Base-by-base conservation (phyloP, 371 early-diverging fungal species). In the Mortierella sp. region DNA sequence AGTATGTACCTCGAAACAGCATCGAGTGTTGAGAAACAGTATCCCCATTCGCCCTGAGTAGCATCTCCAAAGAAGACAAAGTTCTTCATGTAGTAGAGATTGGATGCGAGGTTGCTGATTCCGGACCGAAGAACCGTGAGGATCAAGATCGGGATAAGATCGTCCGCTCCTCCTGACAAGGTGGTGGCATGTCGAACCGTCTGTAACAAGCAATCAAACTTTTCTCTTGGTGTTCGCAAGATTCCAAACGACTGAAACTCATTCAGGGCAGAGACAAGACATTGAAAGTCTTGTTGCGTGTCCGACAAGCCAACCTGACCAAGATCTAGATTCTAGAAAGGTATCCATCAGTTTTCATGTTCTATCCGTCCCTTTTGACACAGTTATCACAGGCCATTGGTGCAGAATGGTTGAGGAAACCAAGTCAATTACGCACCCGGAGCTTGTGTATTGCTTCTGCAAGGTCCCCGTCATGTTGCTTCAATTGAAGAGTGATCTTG, bases 41-140 rank as follows among this genome's bases (percentile, higher is more conserved):
- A 87, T 6, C 86, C 87, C 44, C 81, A 81, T 51, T 76, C 71
- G n/a, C 87, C 87, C 13, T 60, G 54, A 0, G 67, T 54, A 1
- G 83, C 49, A 43, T 84, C 78, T 34, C 71, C 63, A 47, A 84
- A 81, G 34, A 85, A 81, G 1, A 82, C 76, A 60, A 81, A 87
- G 41, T 87, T 83, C 74, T 82, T 63, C 81, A 87, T 87, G 43
- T 86, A 87, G 9, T 79, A 78, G n/a, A 85, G 45, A 48, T 86
- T 85, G 8, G 86, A 85, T 8, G 80, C 71, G 28, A 85, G 62
- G 51, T 87, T 85, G 55, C 85, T 83, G 34, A 85, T 79, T 27
- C 78, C 83, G 25, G 84, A 82, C 19, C 80, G 80, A 13, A 87
- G 78, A 12, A 87, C 50, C 0, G 86, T 85, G 28, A 86, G 67